A percentile compares a stretch with the other conserved stretches of the same genome.
These are phyloP conservation scores for Pleurotus giganteus DNA, from an alignment of 768 basidiomycete species.

Conservation along the genomic window DNA sequence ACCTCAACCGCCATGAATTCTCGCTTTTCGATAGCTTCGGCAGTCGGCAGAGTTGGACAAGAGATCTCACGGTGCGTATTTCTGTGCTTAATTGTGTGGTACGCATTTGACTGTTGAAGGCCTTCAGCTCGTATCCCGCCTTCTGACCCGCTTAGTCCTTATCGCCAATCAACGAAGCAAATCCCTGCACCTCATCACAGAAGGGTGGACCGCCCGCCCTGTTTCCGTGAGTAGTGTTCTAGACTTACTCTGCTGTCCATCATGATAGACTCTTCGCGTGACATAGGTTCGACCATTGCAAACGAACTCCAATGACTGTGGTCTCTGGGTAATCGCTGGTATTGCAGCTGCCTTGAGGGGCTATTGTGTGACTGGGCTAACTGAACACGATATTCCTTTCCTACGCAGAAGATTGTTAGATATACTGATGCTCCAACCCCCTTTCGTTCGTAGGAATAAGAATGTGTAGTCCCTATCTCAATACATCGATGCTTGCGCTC, in stretches of 20 bases:
- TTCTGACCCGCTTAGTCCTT: conserved; percentile 11
- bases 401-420: no score
- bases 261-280: background rate
- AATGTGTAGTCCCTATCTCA: no score
- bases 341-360: conserved; percentile 21
- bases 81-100: background rate
- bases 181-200: background rate
- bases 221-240: background rate
- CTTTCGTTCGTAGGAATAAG: no score
- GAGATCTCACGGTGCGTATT: conserved; percentile 12
- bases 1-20: conserved; percentile 12
- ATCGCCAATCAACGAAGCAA: conserved; percentile 12
- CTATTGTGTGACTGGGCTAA: conserved; percentile 12
- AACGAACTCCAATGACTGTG: conserved; percentile 20
- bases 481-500: no score
- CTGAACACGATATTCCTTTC: conserved; percentile 17
- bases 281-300: conserved; percentile 7
- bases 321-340: conserved; percentile 21
- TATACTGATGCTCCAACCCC: no score
- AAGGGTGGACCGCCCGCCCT: conserved; percentile 14
- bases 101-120: background rate
- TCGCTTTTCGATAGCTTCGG: conserved; percentile 32
- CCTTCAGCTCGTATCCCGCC: background rate
- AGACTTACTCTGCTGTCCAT: background rate
- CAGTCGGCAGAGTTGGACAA: conserved; percentile 3